Evolutionary conservation across 805 yeast genomes (phyloP), one percentile per base, ranked within the genome.

Genomic region (Wickerhamomyces chaumierensis): DNA sequence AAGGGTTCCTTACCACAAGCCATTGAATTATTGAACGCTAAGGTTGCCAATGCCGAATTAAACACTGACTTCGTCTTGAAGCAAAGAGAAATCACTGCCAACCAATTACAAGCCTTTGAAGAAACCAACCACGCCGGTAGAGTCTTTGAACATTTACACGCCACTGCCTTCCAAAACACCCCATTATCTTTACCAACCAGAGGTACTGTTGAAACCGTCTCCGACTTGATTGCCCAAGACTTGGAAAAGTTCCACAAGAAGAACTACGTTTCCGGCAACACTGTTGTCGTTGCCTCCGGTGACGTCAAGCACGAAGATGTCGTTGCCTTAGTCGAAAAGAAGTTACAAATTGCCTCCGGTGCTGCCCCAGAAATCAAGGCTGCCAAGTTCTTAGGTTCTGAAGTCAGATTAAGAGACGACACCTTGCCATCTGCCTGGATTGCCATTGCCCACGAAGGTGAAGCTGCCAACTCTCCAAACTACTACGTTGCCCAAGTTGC

Each of bases 151-250:
- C 94, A 83, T 63, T 71, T 83, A 67, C 75, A 78, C 56, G 74
- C 88, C 43, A 73, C 88, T 45, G 94, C 94, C 40, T 83, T 77
- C 81, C 94, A 83, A 66, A 85, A 86, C 55, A 78, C 85, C 54
- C 78, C 92, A 23, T 68, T 83, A 48, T 81, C 81, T 39, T 67
- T 83, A 57, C 92, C 94, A 61, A 68, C 73, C 33, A 68, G 71
- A 53, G 94, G 94, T 70, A 81, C 85, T 47, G 49, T 66, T 29
- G 92, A 81, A 45, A 67, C 84, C 36, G 51, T 83, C 34, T 60
- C 66, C 25, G 71, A 69, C 43, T 66, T 83, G 56, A 76, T 75
- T 47, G 45, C 68, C 35, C 61, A 65, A 53, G 94, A 83, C 61
- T 55, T 81, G 42, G 53, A 61, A 43, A 61, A 70, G 42, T 80